Evolutionary conservation across 331 rosid species (phyloP).

Genomic region (Cydonia oblonga): DNA sequence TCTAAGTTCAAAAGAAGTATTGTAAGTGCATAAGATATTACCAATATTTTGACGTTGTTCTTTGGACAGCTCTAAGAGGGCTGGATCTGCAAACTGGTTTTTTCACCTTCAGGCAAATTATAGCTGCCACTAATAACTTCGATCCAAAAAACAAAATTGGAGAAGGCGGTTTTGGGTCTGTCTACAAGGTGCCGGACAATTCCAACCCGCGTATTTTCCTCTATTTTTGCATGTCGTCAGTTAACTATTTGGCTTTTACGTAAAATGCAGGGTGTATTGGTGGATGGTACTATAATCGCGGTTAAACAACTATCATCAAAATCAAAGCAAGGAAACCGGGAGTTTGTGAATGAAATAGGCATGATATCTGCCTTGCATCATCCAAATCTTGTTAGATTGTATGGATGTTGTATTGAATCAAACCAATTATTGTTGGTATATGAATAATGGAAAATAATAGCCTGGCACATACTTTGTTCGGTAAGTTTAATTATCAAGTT

Average conservation of each 20-base stretch:
- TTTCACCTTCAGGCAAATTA: constrained; percentile 30
- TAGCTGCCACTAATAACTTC: constrained; percentile 33
- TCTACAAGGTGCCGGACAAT: constrained; percentile 20
- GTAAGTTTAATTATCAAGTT: background rate
- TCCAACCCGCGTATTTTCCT: background rate
- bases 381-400: background rate
- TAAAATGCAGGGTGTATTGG: background rate
- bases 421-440: background rate
- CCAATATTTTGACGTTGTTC: no score
- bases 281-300: background rate
- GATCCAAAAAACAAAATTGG: constrained; percentile 32
- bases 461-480: background rate
- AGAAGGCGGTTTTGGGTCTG: constrained; percentile 40
- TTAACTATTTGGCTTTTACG: background rate
- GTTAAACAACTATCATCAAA: background rate
- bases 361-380: background rate
- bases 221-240: background rate
- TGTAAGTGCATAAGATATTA: background rate
- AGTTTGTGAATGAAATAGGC: background rate
- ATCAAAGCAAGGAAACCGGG: background rate
- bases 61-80: constrained; percentile 20
- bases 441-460: background rate
- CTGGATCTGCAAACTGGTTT: no score
- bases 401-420: background rate
- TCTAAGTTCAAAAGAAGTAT: background rate